Percentiles rank a stretch among this genome's conserved stretches.
These are phyloP conservation scores for Coniochaeta pulveracea DNA, from an alignment of 2,329 filamentous ascomycete species.

Conservation along the genomic window DNA sequence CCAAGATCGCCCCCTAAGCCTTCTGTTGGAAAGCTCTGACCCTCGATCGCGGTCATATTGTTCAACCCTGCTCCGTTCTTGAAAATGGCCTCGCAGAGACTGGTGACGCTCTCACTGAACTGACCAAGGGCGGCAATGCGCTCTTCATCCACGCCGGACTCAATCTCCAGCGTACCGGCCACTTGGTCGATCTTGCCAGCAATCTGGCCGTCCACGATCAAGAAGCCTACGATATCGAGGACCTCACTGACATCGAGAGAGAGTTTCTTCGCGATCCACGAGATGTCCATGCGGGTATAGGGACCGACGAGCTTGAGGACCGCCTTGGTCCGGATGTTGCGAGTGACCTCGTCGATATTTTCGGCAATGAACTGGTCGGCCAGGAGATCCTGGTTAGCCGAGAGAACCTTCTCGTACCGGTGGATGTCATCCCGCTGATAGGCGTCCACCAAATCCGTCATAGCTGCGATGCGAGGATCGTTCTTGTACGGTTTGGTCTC, in stretches of 20 bases:
- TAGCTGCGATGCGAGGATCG: conserved; percentile 87
- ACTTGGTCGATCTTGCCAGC: conserved; percentile 84
- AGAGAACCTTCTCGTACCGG: conserved; percentile 77
- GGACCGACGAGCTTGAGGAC: conserved; percentile 87
- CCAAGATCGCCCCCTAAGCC: conserved; percentile 7
- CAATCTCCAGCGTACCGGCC: conserved; percentile 71
- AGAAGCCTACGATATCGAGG: conserved; percentile 87
- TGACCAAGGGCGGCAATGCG: conserved; percentile 62
- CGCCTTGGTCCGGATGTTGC: conserved; percentile 95
- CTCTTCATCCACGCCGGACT: conserved; percentile 60
- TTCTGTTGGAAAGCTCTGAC: too few species aligned
- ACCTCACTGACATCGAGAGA: conserved; percentile 79
- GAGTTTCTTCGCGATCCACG: conserved; percentile 79
- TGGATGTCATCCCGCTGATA: conserved; percentile 95
- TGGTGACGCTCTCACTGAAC: conserved; percentile 59
- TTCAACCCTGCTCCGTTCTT: conserved; percentile 65
- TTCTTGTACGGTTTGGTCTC: conserved; percentile 98
- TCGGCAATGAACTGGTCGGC: conserved; percentile 93
- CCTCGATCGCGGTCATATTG: conserved; percentile 4
- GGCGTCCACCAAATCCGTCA: conserved; percentile 94
- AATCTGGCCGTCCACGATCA: conserved; percentile 85
- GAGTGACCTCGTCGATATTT: conserved; percentile 97
- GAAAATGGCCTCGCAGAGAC: conserved; percentile 61
- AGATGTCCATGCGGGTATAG: conserved; percentile 82
- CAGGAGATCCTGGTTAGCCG: conserved; percentile 79